Evolutionary conservation across 129 eudicot species (phyloP), one percentile per base, ranked within the genome.

Genomic region (Lactuca sativa): DNA sequence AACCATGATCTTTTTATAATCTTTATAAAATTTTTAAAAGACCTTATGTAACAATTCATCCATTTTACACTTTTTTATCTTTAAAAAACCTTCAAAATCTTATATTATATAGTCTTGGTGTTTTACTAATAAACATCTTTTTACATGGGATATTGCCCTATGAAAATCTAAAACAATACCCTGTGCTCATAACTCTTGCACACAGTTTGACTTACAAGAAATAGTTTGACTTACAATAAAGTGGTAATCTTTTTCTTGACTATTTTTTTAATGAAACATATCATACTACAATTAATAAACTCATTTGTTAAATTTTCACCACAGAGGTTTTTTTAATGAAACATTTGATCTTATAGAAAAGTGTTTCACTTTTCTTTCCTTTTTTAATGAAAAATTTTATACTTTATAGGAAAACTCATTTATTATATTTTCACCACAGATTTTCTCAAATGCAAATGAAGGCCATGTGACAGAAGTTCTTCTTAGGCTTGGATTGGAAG

Each of bases 61-160:
- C 11, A 15, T 38, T 47, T 61, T 56, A 6, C 15, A 17, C 51
- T 61, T 31, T 63, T 71, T 32, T 16, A 13, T 74, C 38, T 7
- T 7, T 30, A 41, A 74, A 55, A 15, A 56, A 56, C 4, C 31
- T 9, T 31, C 7, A 12, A 47, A 75, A 34, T 58, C 79, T 58
- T 9, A 67, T 25, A 17, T 32, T 17, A 9, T 57, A 14, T 56
- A 9, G 13, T 5, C 13, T 48, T 25, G 44, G 34, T 10, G 58
- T 55, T 47, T 56, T 57, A n/a, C n/a, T n/a, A n/a, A n/a, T n/a
- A n/a, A 4, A 60, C 83, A 93, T 90, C 62, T 78, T 77, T 74
- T 90, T 85, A 32, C 99, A 93, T 71, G 99, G 97, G 43, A 83
- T 89, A 82, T 77, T 90, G 66, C 99, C 97, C 37, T 93, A 93